A percentile compares a stretch with the other conserved stretches of the same genome.
These are phyloP conservation scores for Hypomyces perniciosus DNA, from an alignment of 2,329 filamentous ascomycete species.

Conservation along the genomic window DNA sequence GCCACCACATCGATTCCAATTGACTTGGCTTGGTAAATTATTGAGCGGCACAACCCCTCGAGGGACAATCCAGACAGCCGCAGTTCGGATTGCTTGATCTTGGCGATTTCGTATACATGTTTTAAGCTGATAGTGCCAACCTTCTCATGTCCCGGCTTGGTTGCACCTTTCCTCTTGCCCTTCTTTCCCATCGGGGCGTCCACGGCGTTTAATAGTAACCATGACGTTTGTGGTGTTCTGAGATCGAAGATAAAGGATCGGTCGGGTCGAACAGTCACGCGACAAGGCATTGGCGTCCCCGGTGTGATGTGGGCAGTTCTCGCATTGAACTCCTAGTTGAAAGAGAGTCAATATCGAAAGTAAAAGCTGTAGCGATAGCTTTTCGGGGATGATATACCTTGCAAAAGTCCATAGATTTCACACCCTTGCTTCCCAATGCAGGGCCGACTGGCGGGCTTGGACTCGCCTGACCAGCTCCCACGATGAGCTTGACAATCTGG, in stretches of 20 bases:
- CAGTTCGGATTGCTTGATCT: constrained; percentile 81
- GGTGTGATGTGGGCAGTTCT: constrained; percentile 75
- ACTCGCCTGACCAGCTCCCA: constrained; percentile 90
- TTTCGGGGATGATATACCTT: constrained; percentile 56
- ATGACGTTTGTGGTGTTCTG: constrained; percentile 90
- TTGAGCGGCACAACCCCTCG: constrained; percentile 64
- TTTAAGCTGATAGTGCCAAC: constrained; percentile 88
- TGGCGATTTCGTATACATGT: constrained; percentile 95
- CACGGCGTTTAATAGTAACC: constrained; percentile 78
- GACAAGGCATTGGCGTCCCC: constrained; percentile 83
- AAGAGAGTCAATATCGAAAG: not conserved
- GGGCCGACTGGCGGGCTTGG: constrained; percentile 95
- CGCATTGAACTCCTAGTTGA: constrained; percentile 84
- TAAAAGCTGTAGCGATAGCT: not conserved
- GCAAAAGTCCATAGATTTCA: constrained; percentile 99
- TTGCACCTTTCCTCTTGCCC: constrained; percentile 71
- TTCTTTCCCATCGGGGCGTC: constrained; percentile 66
- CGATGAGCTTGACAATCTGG: constrained; percentile 92
- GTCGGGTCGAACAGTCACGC: constrained; percentile 87
- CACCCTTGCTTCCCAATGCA: constrained; percentile 91
- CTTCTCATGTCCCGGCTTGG: constrained; percentile 66
- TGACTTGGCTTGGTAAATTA: constrained; percentile 70
- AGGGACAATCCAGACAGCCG: constrained; percentile 66
- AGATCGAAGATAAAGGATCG: constrained; percentile 90
- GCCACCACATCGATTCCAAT: constrained; percentile 68